These are phyloP conservation scores for Phytopythium ostracodes DNA, from an alignment of 352 stramenopile species.

Conservation along the genomic window DNA sequence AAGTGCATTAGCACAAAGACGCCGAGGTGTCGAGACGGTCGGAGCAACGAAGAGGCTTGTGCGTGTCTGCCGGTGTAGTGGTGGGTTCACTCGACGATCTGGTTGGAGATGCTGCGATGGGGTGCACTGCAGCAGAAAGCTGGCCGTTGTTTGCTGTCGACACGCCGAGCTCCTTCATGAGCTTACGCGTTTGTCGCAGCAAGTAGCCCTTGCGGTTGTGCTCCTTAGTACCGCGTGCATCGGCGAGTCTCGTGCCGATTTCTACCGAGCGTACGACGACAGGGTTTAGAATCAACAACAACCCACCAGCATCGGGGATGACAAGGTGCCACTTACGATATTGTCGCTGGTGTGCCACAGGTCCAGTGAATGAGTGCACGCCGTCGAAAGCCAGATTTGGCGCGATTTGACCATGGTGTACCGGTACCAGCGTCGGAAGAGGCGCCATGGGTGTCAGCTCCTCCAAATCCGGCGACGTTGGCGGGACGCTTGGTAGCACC, in stretches of 20 bases:
- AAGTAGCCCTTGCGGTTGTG: constrained; percentile 74
- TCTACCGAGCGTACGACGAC: constrained; percentile 6
- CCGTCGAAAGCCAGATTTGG: neutral
- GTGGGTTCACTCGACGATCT: constrained; percentile 28
- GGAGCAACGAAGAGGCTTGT: neutral
- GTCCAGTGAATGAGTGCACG: neutral
- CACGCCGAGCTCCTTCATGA: constrained; percentile 25
- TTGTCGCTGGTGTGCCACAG: neutral
- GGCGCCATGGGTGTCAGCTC: neutral
- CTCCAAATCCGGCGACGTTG: neutral
- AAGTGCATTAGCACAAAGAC: neutral
- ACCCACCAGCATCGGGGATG: no score
- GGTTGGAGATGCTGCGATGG: neutral
- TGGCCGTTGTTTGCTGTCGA: constrained; percentile 12
- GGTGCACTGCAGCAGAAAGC: constrained; percentile 14
- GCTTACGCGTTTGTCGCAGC: constrained; percentile 50
- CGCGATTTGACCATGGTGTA: neutral
- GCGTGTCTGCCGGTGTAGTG: neutral
- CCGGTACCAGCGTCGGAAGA: neutral
- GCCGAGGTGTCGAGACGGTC: neutral
- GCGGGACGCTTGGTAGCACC: constrained; percentile 17
- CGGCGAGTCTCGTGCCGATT: neutral
- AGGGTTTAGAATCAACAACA: no score
- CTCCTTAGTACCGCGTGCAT: constrained; percentile 35
- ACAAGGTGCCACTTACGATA: neutral